These are phyloP conservation scores for Verbascum thapsus DNA, from an alignment of 257 asterid species.

Conservation along the genomic window DNA sequence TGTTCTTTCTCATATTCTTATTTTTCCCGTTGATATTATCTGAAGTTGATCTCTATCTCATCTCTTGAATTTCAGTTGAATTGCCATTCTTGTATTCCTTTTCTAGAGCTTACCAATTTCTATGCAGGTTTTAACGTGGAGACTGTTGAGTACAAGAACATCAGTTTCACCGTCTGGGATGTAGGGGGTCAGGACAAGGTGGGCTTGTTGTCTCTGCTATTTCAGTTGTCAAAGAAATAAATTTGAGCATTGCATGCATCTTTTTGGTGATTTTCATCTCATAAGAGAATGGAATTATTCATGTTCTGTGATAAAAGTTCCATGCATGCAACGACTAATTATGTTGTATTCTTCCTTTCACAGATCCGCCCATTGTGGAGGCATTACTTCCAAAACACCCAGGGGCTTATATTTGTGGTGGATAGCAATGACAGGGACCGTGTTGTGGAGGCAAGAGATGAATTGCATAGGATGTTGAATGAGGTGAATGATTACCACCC, in stretches of 20 bases:
- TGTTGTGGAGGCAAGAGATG: conserved; percentile 85
- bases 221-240: conserved; percentile 3
- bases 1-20: background rate
- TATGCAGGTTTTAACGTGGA: conserved; percentile 82
- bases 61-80: background rate
- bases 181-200: conserved; percentile 97
- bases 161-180: conserved; percentile 94
- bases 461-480: conserved; percentile 88
- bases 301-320: background rate
- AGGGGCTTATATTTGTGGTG: conserved; percentile 87
- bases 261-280: background rate
- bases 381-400: conserved; percentile 94
- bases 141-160: conserved; percentile 89
- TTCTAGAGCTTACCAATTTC: background rate
- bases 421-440: conserved; percentile 93
- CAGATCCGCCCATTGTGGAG: conserved; percentile 98
- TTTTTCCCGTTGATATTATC: no score
- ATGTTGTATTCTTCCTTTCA: conserved; percentile 13
- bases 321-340: conserved; percentile 11
- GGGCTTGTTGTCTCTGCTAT: conserved; percentile 10
- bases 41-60: conserved; percentile 8
- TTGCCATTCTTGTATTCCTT: conserved; percentile 9
- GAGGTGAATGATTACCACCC: conserved; percentile 56
- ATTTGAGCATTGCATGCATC: no score
- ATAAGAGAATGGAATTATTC: background rate